phyloP scores from a whole-genome alignment of 2,329 filamentous ascomycete genomes.

The Rutstroemia sp. region DNA sequence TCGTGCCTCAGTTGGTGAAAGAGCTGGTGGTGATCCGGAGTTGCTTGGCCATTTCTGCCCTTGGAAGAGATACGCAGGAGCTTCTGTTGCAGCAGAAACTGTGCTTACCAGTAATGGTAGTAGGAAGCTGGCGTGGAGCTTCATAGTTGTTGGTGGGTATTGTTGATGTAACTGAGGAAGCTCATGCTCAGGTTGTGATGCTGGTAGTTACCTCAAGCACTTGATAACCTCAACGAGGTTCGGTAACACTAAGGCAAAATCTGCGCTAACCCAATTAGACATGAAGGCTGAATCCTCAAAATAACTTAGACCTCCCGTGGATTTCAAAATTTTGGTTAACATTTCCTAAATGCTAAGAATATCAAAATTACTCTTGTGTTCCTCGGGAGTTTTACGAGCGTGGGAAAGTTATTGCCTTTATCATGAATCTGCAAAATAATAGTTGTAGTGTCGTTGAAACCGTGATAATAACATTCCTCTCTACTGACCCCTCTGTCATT shows the following conservation, averaged over 20 bases:
- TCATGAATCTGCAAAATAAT: too few relatives aligned
- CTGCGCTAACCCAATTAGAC: background rate
- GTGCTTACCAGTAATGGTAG: slow-evolving; percentile 32
- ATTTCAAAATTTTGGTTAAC: too few relatives aligned
- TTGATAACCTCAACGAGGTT: slow-evolving; percentile 3
- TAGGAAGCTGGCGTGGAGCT: slow-evolving; percentile 34
- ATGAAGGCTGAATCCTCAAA: background rate
- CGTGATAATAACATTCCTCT: background rate
- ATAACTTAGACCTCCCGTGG: too few relatives aligned
- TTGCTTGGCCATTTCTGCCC: slow-evolving; percentile 29
- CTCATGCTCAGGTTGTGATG: slow-evolving; percentile 12
- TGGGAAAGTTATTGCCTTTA: too few relatives aligned
- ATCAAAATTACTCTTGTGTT: too few relatives aligned
- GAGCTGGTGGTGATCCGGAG: slow-evolving; percentile 42
- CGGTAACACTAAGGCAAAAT: background rate
- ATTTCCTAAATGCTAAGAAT: too few relatives aligned
- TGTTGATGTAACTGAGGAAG: slow-evolving; percentile 14
- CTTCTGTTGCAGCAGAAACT: slow-evolving; percentile 31
- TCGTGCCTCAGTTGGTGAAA: slow-evolving; percentile 38
- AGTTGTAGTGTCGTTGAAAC: background rate
- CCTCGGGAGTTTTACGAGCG: too few relatives aligned
- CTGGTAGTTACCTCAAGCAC: background rate
- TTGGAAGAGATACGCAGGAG: slow-evolving; percentile 45
- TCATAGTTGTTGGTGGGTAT: slow-evolving; percentile 30
- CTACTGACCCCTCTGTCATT: background rate